Conservation (phyloP, 257 asterid genomes). For the Ilex asprella region DNA sequence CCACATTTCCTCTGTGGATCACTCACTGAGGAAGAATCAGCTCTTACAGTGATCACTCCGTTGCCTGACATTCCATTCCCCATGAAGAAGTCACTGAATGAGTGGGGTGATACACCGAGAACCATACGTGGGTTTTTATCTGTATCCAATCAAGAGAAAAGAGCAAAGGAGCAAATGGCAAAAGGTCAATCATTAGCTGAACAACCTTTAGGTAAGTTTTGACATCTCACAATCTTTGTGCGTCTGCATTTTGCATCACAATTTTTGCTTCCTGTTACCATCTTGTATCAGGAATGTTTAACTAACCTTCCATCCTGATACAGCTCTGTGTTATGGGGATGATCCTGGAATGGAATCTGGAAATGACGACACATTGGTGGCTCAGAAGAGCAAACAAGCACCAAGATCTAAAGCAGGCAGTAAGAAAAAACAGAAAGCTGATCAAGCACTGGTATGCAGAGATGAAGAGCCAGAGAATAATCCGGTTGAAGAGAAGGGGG, state of each 20-base stretch:
- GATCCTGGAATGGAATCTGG: conserved; percentile 22
- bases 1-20: conserved; percentile 79
- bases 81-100: conserved; percentile 22
- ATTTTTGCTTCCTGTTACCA: neutral
- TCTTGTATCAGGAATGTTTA: neutral
- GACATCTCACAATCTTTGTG: neutral
- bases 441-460: conserved; percentile 5
- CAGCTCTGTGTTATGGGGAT: conserved; percentile 26
- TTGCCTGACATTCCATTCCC: conserved; percentile 30
- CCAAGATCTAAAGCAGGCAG: conserved; percentile 15
- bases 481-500: conserved; percentile 8
- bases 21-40: conserved; percentile 53
- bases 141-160: conserved; percentile 30
- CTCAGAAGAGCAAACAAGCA: conserved; percentile 14
- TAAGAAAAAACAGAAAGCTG: conserved; percentile 14
- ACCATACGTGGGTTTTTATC: conserved; percentile 33
- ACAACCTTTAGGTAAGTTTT: conserved; percentile 24
- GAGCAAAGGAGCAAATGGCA: conserved; percentile 16
- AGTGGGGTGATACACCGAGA: conserved; percentile 29
- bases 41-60: conserved; percentile 44
- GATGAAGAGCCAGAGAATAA: conserved; percentile 5
- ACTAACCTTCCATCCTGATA: neutral
- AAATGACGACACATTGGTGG: conserved; percentile 6
- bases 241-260: neutral
- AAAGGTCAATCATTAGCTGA: conserved; percentile 9